Evolutionary conservation across 805 yeast species (phyloP).

Genomic region (Metschnikowia lochheadii): DNA sequence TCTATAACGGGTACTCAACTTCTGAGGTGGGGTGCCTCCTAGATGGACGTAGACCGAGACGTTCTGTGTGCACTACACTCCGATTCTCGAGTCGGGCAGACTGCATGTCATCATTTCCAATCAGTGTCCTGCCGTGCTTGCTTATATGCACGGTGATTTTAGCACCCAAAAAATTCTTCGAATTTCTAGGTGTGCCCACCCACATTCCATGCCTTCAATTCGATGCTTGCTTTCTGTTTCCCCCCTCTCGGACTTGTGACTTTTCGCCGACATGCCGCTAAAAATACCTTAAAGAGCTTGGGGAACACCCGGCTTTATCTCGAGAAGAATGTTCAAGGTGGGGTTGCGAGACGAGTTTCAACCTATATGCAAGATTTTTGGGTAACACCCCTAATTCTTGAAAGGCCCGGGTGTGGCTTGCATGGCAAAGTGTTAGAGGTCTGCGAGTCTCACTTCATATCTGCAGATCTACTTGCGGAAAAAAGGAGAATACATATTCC

Average conservation of each 20-base stretch:
- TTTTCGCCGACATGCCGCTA: background rate
- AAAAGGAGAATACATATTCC: conserved; percentile 53
- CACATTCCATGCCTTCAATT: background rate
- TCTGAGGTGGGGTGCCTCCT: background rate
- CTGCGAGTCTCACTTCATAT: background rate
- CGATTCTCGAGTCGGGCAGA: background rate
- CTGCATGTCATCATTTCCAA: background rate
- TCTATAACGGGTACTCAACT: conserved; percentile 1
- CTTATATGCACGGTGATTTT: background rate
- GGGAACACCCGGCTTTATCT: background rate
- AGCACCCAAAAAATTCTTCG: background rate
- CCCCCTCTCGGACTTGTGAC: background rate
- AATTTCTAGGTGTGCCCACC: background rate
- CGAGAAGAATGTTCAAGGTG: background rate
- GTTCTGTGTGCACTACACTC: conserved; percentile 3
- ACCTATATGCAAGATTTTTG: conserved; percentile 1
- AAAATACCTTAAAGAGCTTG: background rate
- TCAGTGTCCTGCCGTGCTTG: background rate
- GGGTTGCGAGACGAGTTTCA: background rate
- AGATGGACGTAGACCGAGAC: background rate
- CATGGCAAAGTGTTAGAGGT: too few species aligned
- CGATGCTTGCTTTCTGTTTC: background rate
- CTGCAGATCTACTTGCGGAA: conserved; percentile 15
- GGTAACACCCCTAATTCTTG: background rate
- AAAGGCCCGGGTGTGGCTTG: background rate